Percentiles rank a stretch among this genome's conserved stretches.
Conservation (phyloP, 2,329 filamentous ascomycete genomes). For the Pseudofabraea citricarpa region DNA sequence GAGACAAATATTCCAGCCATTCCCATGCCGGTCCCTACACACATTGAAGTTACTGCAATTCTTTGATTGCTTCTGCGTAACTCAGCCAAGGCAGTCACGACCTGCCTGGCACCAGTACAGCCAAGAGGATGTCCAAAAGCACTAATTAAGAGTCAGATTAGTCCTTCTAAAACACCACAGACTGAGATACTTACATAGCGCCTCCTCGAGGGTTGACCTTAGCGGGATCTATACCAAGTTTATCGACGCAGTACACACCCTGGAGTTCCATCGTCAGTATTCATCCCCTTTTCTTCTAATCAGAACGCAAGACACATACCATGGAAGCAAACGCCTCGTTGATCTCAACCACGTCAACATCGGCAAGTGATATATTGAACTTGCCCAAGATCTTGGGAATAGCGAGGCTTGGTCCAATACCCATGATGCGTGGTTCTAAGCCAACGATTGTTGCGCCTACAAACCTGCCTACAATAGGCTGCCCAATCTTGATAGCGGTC, state of each 20-base stretch:
- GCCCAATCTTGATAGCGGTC: constrained; percentile 78
- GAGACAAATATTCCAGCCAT: constrained; percentile 96
- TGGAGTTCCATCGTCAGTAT: constrained; percentile 53
- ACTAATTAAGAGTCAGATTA: constrained; percentile 60
- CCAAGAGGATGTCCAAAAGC: constrained; percentile 92
- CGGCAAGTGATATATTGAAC: constrained; percentile 74
- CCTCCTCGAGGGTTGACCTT: constrained; percentile 98
- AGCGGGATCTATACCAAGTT: constrained; percentile 72
- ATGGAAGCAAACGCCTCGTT: constrained; percentile 98
- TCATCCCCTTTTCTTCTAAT: too few relatives aligned
- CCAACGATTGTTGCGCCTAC: constrained; percentile 79
- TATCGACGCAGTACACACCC: constrained; percentile 79
- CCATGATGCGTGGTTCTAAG: constrained; percentile 90
- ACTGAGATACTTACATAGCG: constrained; percentile 50
- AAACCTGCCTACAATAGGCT: constrained; percentile 87
- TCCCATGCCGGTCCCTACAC: constrained; percentile 88
- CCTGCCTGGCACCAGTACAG: constrained; percentile 87
- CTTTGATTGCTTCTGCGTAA: constrained; percentile 76
- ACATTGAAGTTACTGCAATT: constrained; percentile 92
- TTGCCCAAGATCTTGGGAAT: constrained; percentile 87
- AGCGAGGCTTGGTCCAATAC: constrained; percentile 86
- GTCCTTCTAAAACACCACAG: neutral
- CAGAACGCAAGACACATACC: constrained; percentile 56
- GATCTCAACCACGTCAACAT: constrained; percentile 96
- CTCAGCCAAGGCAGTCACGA: constrained; percentile 87